phyloP scores from a whole-genome alignment of 2,329 filamentous ascomycete species.

The Ophiosphaerella korrae region DNA sequence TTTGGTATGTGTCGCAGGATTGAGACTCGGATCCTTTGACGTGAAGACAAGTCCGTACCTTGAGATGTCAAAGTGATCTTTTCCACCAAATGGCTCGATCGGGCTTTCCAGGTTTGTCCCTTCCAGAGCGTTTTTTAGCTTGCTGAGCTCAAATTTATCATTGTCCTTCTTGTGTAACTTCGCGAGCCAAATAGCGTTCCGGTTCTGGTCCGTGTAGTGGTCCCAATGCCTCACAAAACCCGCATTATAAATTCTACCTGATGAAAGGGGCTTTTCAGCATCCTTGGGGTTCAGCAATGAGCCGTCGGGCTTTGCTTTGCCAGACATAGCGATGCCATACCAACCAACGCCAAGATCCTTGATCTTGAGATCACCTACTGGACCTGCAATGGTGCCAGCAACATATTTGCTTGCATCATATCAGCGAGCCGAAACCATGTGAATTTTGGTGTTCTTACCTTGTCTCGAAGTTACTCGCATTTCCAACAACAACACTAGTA shows the following conservation, averaged over 20 bases:
- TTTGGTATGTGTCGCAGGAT: slow-evolving; percentile 77
- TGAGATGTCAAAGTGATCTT: slow-evolving; percentile 79
- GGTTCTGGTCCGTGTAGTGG: slow-evolving; percentile 70
- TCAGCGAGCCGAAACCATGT: not conserved
- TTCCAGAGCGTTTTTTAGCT: slow-evolving; percentile 68
- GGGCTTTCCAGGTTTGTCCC: slow-evolving; percentile 67
- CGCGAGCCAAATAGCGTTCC: slow-evolving; percentile 75
- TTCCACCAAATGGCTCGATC: slow-evolving; percentile 77
- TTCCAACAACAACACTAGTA: slow-evolving; percentile 46
- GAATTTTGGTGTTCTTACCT: slow-evolving; percentile 26
- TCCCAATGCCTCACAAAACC: slow-evolving; percentile 87
- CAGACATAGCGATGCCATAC: slow-evolving; percentile 57
- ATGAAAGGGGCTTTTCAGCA: slow-evolving; percentile 64
- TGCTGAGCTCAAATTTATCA: slow-evolving; percentile 45
- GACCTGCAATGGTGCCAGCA: slow-evolving; percentile 52
- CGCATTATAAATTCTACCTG: slow-evolving; percentile 72
- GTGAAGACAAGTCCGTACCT: slow-evolving; percentile 71
- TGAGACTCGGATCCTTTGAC: slow-evolving; percentile 73
- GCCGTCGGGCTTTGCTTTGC: slow-evolving; percentile 70
- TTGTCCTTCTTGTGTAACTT: slow-evolving; percentile 51
- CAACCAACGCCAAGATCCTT: slow-evolving; percentile 41
- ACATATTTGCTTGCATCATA: slow-evolving; percentile 42
- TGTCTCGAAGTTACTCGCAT: slow-evolving; percentile 35
- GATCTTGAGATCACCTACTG: slow-evolving; percentile 56
- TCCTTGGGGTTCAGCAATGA: slow-evolving; percentile 69